Evolutionary conservation across 805 yeast species (phyloP).

Genomic region (Clavispora phyllophila): DNA sequence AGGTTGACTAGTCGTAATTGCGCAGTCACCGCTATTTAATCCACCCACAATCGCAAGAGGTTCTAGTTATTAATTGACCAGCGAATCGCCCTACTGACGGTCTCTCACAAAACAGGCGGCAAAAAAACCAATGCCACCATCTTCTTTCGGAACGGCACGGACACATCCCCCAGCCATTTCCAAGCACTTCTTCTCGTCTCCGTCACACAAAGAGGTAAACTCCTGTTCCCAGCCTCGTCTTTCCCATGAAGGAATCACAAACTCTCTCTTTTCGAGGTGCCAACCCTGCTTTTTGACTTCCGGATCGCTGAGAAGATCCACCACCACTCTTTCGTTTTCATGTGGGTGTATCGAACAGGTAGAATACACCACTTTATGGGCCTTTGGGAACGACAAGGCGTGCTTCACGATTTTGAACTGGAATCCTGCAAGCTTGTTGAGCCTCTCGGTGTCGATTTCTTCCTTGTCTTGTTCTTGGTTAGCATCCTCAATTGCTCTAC

Average conservation of each 20-base stretch:
- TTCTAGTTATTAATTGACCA: no score
- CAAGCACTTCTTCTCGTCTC: slow-evolving; percentile 36
- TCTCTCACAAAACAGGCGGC: slow-evolving; percentile 78
- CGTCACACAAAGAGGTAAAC: slow-evolving; percentile 45
- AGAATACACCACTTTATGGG: slow-evolving; percentile 77
- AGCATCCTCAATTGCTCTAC: slow-evolving; percentile 63
- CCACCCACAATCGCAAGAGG: no score
- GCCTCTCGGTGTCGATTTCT: slow-evolving; percentile 49
- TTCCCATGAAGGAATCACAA: slow-evolving; percentile 81
- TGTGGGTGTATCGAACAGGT: slow-evolving; percentile 93
- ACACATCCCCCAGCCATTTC: slow-evolving; percentile 79
- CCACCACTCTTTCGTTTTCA: slow-evolving; percentile 91
- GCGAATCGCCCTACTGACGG: no score
- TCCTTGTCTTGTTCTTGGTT: slow-evolving; percentile 35
- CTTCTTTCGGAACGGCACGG: slow-evolving; percentile 76
- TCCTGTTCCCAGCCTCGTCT: slow-evolving; percentile 76
- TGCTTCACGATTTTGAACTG: slow-evolving; percentile 86
- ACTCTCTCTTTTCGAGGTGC: slow-evolving; percentile 53
- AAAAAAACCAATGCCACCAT: slow-evolving; percentile 98
- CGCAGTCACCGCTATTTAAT: no score
- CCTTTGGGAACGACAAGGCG: slow-evolving; percentile 78
- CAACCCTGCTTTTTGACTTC: slow-evolving; percentile 68
- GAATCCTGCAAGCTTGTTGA: slow-evolving; percentile 74
- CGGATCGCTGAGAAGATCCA: slow-evolving; percentile 64
- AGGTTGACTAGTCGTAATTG: no score